Percentiles rank a stretch among this genome's conserved stretches.
Evolutionary conservation across 1,284 basidiomycete species (phyloP).

Genomic region (Cryptococcus sp.): DNA sequence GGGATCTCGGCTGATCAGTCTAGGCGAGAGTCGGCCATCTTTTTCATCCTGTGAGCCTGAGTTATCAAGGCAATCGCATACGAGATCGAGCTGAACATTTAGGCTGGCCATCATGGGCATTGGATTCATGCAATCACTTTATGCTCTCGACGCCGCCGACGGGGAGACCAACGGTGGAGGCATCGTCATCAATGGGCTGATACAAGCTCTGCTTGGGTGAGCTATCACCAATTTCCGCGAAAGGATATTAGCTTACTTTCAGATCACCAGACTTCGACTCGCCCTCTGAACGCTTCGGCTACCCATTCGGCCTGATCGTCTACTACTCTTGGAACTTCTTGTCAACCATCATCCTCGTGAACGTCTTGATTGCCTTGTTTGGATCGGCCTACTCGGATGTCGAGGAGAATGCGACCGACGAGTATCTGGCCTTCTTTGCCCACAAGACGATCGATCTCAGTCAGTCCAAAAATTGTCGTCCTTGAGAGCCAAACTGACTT

Average conservation of each 20-base stretch:
- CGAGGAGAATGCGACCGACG: slow-evolving; percentile 44
- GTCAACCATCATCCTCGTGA: slow-evolving; percentile 81
- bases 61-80: neutral
- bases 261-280: slow-evolving; percentile 75
- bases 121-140: slow-evolving; percentile 70
- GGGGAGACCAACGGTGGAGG: slow-evolving; percentile 58
- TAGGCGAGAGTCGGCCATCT: slow-evolving; percentile 77
- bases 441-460: slow-evolving; percentile 71
- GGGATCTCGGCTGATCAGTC: slow-evolving; percentile 1
- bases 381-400: slow-evolving; percentile 84
- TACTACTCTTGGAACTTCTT: slow-evolving; percentile 88
- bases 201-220: slow-evolving; percentile 76
- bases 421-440: slow-evolving; percentile 75
- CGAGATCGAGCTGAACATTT: slow-evolving; percentile 29
- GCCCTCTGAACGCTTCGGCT: slow-evolving; percentile 52
- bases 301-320: slow-evolving; percentile 61
- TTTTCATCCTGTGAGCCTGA: slow-evolving; percentile 66
- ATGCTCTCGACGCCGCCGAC: slow-evolving; percentile 85
- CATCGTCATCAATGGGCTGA: slow-evolving; percentile 65
- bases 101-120: slow-evolving; percentile 71
- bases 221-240: slow-evolving; percentile 22
- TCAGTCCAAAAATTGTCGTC: slow-evolving; percentile 14
- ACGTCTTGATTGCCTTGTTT: slow-evolving; percentile 91
- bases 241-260: slow-evolving; percentile 1
- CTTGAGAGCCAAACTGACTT: neutral